Conservation (phyloP, 306 rosid genomes). For the Lotus japonicus region DNA sequence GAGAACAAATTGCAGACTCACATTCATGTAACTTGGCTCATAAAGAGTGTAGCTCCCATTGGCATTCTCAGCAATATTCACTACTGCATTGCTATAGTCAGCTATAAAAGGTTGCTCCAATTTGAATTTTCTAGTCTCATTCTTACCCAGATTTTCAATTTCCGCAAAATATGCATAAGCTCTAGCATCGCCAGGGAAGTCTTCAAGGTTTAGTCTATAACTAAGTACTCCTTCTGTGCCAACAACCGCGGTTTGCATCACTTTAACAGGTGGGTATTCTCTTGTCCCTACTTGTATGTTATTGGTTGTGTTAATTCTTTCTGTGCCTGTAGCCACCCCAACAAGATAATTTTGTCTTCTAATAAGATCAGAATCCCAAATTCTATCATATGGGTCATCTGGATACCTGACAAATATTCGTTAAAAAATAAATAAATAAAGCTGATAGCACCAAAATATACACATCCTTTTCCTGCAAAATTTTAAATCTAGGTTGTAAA, state of each 20-base stretch:
- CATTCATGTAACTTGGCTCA: slow-evolving; percentile 97
- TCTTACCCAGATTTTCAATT: slow-evolving; percentile 58
- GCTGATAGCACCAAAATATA: not conserved
- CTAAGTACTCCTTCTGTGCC: slow-evolving; percentile 62
- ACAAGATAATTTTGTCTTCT: slow-evolving; percentile 87
- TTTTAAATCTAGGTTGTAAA: not conserved
- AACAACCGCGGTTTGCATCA: slow-evolving; percentile 84
- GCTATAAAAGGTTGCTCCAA: slow-evolving; percentile 54
- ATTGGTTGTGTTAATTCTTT: slow-evolving; percentile 64
- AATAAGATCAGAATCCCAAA: slow-evolving; percentile 89
- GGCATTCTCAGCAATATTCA: slow-evolving; percentile 94
- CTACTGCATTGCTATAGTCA: slow-evolving; percentile 78
- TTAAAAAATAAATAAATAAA: not conserved
- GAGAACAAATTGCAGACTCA: slow-evolving; percentile 72
- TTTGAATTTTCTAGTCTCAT: slow-evolving; percentile 79
- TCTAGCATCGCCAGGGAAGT: slow-evolving; percentile 79
- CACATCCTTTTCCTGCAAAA: not conserved
- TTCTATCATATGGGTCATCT: slow-evolving; percentile 96
- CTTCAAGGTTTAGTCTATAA: slow-evolving; percentile 77
- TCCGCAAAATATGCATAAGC: slow-evolving; percentile 88
- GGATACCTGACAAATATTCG: slow-evolving; percentile 68
- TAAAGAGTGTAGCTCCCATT: slow-evolving; percentile 85
- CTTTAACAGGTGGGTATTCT: slow-evolving; percentile 79
- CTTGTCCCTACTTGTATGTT: slow-evolving; percentile 47
- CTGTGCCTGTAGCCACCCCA: slow-evolving; percentile 87